phyloP scores from a whole-genome alignment of 371 early-diverging fungal species.

The Chytridium lagenaria region DNA sequence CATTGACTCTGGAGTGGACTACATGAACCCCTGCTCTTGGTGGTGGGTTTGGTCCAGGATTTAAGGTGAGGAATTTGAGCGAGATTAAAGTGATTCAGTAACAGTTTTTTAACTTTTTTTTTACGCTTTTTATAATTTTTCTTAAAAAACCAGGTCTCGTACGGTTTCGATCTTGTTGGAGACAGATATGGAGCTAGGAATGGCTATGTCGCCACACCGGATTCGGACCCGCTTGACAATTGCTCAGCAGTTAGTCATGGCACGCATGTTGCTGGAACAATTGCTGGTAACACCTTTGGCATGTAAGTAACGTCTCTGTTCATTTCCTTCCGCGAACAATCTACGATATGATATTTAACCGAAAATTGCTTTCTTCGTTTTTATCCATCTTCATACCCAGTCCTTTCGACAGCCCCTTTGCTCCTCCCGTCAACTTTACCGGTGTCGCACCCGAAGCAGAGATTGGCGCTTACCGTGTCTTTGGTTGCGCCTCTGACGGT shows the following conservation, averaged over 20 bases:
- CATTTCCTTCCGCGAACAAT: too few species aligned
- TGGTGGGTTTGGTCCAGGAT: constrained; percentile 13
- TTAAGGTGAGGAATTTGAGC: too few species aligned
- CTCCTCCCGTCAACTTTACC: constrained; percentile 22
- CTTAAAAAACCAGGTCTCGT: too few species aligned
- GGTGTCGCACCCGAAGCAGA: constrained; percentile 46
- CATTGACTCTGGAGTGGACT: constrained; percentile 67
- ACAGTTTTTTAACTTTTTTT: too few species aligned
- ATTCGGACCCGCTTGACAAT: constrained; percentile 58
- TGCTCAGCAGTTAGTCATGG: constrained; percentile 57
- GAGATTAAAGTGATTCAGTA: too few species aligned
- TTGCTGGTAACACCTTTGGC: constrained; percentile 55
- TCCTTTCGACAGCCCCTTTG: constrained; percentile 11
- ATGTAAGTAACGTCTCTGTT: too few species aligned
- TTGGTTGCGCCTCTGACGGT: constrained; percentile 66
- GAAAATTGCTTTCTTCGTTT: too few species aligned
- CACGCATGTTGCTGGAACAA: constrained; percentile 63
- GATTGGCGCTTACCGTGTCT: constrained; percentile 45
- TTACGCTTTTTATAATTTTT: too few species aligned
- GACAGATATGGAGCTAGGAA: not conserved
- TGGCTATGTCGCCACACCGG: constrained; percentile 34
- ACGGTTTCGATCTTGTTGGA: not conserved
- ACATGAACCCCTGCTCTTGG: constrained; percentile 68
- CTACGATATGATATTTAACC: too few species aligned
- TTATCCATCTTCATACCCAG: too few species aligned